Evolutionary conservation across 257 asterid species (phyloP).

Genomic region (Coffea eugenioides): DNA sequence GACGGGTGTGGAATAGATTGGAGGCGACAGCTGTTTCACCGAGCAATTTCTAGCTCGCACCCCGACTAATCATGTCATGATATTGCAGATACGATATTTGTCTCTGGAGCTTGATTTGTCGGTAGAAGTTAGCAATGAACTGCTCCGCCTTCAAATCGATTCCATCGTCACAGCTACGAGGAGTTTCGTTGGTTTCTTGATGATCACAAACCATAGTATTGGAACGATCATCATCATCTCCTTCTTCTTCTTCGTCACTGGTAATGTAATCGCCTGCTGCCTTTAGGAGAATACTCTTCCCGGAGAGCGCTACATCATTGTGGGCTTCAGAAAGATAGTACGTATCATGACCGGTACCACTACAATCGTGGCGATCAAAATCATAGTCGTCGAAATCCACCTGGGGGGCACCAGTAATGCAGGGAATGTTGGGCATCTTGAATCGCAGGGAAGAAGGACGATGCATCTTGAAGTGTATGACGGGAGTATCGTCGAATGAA

Average conservation of each 20-base stretch:
- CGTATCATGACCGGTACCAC: not conserved
- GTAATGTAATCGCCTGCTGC: not conserved
- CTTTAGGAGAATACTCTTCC: slow-evolving; percentile 15
- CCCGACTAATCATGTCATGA: slow-evolving; percentile 27
- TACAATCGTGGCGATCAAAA: slow-evolving; percentile 34
- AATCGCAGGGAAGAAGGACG: slow-evolving; percentile 75
- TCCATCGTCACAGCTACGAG: slow-evolving; percentile 34
- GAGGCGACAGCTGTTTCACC: not conserved
- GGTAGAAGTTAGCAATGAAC: slow-evolving; percentile 67
- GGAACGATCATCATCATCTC: not conserved
- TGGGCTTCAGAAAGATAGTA: not conserved
- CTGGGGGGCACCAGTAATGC: slow-evolving; percentile 56
- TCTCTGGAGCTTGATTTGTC: slow-evolving; percentile 71
- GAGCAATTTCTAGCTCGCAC: not conserved
- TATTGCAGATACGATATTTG: slow-evolving; percentile 36
- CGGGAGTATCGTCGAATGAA: slow-evolving; percentile 65
- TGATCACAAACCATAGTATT: slow-evolving; percentile 2
- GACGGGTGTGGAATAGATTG: not conserved
- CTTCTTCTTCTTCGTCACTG: not conserved
- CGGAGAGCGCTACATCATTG: not conserved
- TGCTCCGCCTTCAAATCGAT: slow-evolving; percentile 76
- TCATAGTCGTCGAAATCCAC: slow-evolving; percentile 59
- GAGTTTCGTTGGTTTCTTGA: not conserved
- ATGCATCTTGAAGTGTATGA: slow-evolving; percentile 55
- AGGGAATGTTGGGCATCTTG: slow-evolving; percentile 69